A percentile compares a stretch with the other conserved stretches of the same genome.
Evolutionary conservation across 2,329 filamentous ascomycete species (phyloP).

Genomic region (Phaeosphaeriaceae sp.): DNA sequence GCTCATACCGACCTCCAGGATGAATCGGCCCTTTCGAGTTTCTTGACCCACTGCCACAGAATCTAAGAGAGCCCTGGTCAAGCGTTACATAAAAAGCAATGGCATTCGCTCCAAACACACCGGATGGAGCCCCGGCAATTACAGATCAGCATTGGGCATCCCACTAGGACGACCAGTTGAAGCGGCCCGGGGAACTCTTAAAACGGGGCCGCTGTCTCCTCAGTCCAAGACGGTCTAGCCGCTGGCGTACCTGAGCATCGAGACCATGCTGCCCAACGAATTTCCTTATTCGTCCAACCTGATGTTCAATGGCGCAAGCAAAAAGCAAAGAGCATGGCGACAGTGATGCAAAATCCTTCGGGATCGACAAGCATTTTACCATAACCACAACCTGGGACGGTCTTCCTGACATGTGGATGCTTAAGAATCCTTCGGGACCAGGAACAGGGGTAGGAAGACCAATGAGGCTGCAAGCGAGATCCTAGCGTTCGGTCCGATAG

Average conservation of each 20-base stretch:
- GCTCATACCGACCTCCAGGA: background rate
- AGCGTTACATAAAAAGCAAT: background rate
- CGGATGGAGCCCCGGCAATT: background rate
- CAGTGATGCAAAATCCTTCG: background rate
- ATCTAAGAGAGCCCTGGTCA: background rate
- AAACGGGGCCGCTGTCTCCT: background rate
- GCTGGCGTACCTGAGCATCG: background rate
- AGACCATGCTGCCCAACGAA: background rate
- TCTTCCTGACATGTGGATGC: background rate
- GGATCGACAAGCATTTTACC: background rate
- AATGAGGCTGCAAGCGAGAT: background rate
- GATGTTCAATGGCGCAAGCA: background rate
- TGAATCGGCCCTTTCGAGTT: background rate
- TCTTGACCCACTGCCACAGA: background rate
- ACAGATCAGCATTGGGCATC: background rate
- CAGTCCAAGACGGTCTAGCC: background rate
- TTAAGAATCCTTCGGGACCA: background rate
- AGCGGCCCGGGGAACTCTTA: background rate
- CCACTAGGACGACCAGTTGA: background rate
- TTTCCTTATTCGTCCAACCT: background rate
- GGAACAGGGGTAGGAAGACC: background rate
- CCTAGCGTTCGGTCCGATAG: background rate
- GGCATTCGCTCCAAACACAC: background rate
- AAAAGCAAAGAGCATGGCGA: background rate
- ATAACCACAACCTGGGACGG: background rate